Evolutionary conservation across 2,329 filamentous ascomycete species (phyloP), one percentile per base, ranked within the genome.

Genomic region (Chalaropsis ovoidea): DNA sequence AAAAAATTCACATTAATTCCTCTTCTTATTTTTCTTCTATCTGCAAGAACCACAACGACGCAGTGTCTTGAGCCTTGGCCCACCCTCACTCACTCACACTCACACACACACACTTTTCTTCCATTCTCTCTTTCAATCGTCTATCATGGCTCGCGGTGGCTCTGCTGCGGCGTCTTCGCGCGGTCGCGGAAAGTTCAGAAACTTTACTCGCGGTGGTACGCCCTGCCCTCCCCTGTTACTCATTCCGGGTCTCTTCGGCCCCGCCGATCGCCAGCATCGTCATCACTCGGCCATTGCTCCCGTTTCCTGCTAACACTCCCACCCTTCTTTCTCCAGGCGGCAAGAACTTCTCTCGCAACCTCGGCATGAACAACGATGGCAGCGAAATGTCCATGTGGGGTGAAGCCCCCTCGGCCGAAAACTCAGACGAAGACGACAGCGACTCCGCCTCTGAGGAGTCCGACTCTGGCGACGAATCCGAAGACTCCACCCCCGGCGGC

Each of bases 301-400:
- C 15, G 27, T 61, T 2, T 45, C 61, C 4, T 58, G 54, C 54
- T 71, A 67, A 71, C 58, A 49, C 5, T 63, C 43, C 54, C 17
- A n/a, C 42, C 62, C 42, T n/a, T 3, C 45, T 35, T 42, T 35
- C 27, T 35, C 27, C 69, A 96, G 92, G 92, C 69, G 94, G 94
- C 73, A 96, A 96, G 78, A 87, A 95, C 73, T 99, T 95, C 79
- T 96, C 92, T 70, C 88, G 90, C 70, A 87, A 96, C 75, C 85
- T 97, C 60, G 86, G 89, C 75, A 92, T 92, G 22, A 78, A 96
- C 73, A 86, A 86, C 70, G 89, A 97, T 73, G 94, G 93, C 71
- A 94, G 94, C 73, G 86, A 90, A 71, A 81, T 93, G 69, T 86
- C 88, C 80, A 93, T 96, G 83, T 96, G 93, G 89, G 67, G 60